A percentile compares a stretch with the other conserved stretches of the same genome.
phyloP scores from a whole-genome alignment of 441 rosid species.

The Gossypium lobatum region DNA sequence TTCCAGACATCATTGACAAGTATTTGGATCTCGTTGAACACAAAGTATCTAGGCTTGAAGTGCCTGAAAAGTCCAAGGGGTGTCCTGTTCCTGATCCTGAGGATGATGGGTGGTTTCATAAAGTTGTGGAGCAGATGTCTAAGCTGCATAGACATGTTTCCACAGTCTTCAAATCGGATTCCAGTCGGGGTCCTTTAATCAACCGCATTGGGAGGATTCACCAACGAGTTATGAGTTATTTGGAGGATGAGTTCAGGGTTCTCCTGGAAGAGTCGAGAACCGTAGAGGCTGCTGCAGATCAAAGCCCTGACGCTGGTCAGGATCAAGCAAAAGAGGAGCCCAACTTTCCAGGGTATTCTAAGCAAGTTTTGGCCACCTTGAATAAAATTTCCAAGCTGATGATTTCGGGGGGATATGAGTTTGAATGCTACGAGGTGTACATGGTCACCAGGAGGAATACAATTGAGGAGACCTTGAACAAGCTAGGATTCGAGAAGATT shows the following conservation, averaged over 20 bases:
- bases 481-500: conserved; percentile 55
- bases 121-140: conserved; percentile 44
- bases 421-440: conserved; percentile 65
- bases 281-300: conserved; percentile 11
- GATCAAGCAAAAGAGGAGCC: conserved; percentile 15
- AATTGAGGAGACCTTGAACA: conserved; percentile 45
- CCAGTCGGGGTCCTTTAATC: conserved; percentile 28
- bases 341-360: conserved; percentile 33
- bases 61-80: conserved; percentile 36
- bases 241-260: conserved; percentile 67
- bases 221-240: conserved; percentile 59
- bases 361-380: conserved; percentile 34
- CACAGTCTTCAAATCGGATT: conserved; percentile 28
- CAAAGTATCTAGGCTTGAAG: conserved; percentile 33
- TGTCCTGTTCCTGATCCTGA: conserved; percentile 32
- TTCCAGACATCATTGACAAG: conserved; percentile 45
- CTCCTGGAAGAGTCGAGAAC: conserved; percentile 40
- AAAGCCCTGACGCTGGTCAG: neutral
- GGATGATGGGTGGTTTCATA: conserved; percentile 37
- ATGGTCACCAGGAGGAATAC: conserved; percentile 47
- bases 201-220: conserved; percentile 54
- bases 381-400: conserved; percentile 54
- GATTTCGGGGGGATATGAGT: conserved; percentile 59
- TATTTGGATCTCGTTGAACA: conserved; percentile 59
- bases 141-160: conserved; percentile 32